Conservation (phyloP, 73 alveolate species). For the Loxodes magnus region DNA sequence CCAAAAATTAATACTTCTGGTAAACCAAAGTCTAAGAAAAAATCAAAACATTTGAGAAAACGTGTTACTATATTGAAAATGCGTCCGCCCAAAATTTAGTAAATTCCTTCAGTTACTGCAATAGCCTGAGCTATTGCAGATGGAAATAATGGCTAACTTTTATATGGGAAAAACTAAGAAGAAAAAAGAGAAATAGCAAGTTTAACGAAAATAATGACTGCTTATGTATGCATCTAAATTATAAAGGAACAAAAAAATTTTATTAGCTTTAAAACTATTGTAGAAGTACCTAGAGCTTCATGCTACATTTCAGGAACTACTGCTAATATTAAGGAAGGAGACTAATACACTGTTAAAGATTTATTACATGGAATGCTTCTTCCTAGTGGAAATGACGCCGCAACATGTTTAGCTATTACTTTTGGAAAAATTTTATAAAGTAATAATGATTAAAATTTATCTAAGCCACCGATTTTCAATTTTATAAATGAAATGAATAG, state of each 20-base stretch:
- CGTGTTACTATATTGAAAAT: no score
- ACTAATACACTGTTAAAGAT: conserved; percentile 36
- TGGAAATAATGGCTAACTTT: conserved; percentile 39
- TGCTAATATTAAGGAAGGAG: conserved; percentile 51
- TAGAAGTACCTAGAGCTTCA: conserved; percentile 48
- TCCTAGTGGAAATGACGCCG: conserved; percentile 88
- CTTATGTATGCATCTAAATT: conserved; percentile 38
- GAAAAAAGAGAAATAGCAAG: conserved; percentile 67
- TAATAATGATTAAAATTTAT: conserved; percentile 8
- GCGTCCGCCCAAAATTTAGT: no score
- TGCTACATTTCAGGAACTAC: conserved; percentile 62
- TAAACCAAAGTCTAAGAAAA: no score
- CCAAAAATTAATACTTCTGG: no score
- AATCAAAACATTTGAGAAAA: no score
- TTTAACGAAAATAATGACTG: conserved; percentile 74
- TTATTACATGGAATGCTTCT: conserved; percentile 70
- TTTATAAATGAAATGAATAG: conserved; percentile 18
- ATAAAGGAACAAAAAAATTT: conserved; percentile 38
- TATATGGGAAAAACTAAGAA: conserved; percentile 41
- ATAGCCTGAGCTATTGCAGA: conserved; percentile 45
- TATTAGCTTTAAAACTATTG: conserved; percentile 35
- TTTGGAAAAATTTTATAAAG: conserved; percentile 50
- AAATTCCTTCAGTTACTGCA: conserved; percentile 32
- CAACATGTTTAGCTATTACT: conserved; percentile 32
- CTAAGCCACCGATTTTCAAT: neutral